Evolutionary conservation across 1,139 yeast species (phyloP).

Genomic region (Sugiyamaella grinbergsii): DNA sequence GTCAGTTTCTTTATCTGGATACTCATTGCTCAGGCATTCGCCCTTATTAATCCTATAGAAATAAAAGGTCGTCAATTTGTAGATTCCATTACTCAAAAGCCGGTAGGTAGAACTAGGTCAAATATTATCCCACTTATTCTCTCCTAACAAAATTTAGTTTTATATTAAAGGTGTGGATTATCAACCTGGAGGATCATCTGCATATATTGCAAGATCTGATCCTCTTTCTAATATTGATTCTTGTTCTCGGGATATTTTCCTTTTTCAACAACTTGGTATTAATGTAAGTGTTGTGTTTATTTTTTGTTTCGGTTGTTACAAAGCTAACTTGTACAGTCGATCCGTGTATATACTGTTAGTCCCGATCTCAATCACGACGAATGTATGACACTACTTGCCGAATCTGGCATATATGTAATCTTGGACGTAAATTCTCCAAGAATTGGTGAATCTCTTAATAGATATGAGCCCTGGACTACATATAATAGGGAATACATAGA

Average conservation of each 20-base stretch:
- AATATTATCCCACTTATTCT: too few species aligned
- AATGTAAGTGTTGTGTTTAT: conserved; percentile 51
- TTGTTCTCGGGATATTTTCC: conserved; percentile 73
- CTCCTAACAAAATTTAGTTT: conserved; percentile 51
- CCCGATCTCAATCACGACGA: conserved; percentile 81
- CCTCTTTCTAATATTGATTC: conserved; percentile 69
- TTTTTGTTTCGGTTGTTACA: neutral
- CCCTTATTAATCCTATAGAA: conserved; percentile 39
- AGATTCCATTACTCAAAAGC: conserved; percentile 73
- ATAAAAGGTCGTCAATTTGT: conserved; percentile 71
- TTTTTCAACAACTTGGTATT: conserved; percentile 75
- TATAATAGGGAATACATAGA: conserved; percentile 69
- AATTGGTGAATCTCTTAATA: conserved; percentile 71
- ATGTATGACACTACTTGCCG: conserved; percentile 88
- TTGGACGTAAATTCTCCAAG: conserved; percentile 90
- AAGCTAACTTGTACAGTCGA: conserved; percentile 59
- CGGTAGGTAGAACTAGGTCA: conserved; percentile 56
- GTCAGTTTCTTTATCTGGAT: neutral
- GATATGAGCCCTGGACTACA: conserved; percentile 87
- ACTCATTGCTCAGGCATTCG: neutral
- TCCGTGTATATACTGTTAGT: conserved; percentile 83
- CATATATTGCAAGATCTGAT: conserved; percentile 53
- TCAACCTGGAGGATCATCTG: conserved; percentile 89
- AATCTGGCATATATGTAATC: conserved; percentile 88
- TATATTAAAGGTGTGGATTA: conserved; percentile 80